phyloP scores from a whole-genome alignment of 1,139 yeast species.

The Candida freyschussii region DNA sequence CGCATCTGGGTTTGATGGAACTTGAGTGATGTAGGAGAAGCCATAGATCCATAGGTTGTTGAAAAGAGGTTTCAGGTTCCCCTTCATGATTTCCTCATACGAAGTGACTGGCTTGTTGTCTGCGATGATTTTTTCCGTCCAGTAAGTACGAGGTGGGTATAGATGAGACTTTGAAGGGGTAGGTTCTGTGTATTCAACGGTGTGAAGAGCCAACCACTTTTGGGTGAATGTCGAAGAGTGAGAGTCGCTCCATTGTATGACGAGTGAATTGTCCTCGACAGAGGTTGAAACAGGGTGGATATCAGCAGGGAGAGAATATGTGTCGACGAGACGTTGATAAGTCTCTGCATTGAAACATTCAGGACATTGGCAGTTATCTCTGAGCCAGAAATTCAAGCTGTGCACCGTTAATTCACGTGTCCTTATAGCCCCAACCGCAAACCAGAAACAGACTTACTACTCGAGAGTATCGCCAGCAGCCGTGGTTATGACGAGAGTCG shows the following conservation, averaged over 20 bases:
- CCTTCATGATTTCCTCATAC: conserved; percentile 31
- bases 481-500: conserved; percentile 3
- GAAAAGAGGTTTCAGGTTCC: conserved; percentile 45
- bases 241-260: conserved; percentile 42
- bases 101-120: conserved; percentile 47
- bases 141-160: conserved; percentile 29
- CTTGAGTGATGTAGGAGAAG: conserved; percentile 58
- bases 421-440: not conserved
- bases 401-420: not conserved
- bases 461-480: conserved; percentile 6
- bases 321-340: conserved; percentile 59
- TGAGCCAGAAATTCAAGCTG: conserved; percentile 47
- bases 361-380: conserved; percentile 68
- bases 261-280: conserved; percentile 24
- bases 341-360: conserved; percentile 56
- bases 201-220: conserved; percentile 55
- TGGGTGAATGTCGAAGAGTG: conserved; percentile 46
- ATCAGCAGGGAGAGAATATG: conserved; percentile 44
- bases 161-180: conserved; percentile 27
- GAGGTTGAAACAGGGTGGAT: conserved; percentile 33
- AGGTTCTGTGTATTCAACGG: conserved; percentile 48
- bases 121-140: conserved; percentile 47
- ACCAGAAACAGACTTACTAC: conserved; percentile 6
- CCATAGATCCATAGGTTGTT: conserved; percentile 57
- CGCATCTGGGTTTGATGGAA: conserved; percentile 58